A percentile compares a stretch with the other conserved stretches of the same genome.
Evolutionary conservation across 495 filamentous ascomycete species (phyloP).

Genomic region (Oidiodendron maius): DNA sequence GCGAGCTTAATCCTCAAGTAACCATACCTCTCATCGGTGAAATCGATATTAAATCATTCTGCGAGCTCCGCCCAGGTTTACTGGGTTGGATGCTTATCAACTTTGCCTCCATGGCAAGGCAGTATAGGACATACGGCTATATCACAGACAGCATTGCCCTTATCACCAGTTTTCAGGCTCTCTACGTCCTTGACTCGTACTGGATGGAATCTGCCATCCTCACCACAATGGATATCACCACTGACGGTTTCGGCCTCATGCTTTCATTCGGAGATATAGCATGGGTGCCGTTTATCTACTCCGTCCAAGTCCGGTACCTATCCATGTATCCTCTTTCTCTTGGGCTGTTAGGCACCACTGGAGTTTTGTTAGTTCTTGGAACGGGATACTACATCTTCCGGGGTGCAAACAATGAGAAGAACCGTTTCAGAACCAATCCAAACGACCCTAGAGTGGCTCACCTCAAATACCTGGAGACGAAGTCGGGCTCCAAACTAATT

Average conservation of each 20-base stretch:
- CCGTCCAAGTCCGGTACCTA: conserved; percentile 81
- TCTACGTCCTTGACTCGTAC: conserved; percentile 83
- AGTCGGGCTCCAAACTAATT: conserved; percentile 72
- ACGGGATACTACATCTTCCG: conserved; percentile 88
- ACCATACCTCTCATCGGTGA: conserved; percentile 70
- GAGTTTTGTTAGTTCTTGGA: conserved; percentile 57
- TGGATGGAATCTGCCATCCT: conserved; percentile 89
- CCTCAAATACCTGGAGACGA: conserved; percentile 83
- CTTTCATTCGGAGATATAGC: conserved; percentile 89
- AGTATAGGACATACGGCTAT: conserved; percentile 77
- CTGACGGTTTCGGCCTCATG: conserved; percentile 96
- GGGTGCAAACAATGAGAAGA: conserved; percentile 87
- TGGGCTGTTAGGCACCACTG: conserved; percentile 53
- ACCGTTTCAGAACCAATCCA: conserved; percentile 84
- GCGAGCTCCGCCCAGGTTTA: conserved; percentile 87
- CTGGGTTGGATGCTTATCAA: conserved; percentile 86
- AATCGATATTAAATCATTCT: conserved; percentile 86
- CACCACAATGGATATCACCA: conserved; percentile 94
- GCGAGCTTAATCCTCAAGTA: conserved; percentile 90
- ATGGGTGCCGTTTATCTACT: conserved; percentile 92
- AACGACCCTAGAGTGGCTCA: conserved; percentile 73
- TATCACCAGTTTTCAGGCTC: conserved; percentile 67
- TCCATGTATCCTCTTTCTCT: conserved; percentile 74
- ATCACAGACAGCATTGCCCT: conserved; percentile 86
- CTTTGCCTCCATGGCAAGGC: conserved; percentile 77